A percentile compares a stretch with the other conserved stretches of the same genome.
Conservation (phyloP, 2,329 filamentous ascomycete genomes). For the Penicillium sclerotigenum region DNA sequence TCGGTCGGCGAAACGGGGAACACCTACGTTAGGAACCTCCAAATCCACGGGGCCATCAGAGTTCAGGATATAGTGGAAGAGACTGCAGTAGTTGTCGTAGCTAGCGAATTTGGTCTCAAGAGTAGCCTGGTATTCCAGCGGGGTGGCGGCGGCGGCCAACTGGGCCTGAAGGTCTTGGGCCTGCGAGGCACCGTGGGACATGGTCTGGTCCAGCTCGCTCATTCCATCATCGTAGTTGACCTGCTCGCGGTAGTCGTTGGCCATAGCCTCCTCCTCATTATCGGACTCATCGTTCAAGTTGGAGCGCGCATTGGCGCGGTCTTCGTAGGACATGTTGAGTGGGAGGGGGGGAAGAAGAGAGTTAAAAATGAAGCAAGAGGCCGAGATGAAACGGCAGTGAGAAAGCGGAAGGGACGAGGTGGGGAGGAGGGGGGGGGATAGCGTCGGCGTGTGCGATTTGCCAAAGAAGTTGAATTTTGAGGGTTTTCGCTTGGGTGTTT, state of each 20-base stretch:
- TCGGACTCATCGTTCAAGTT: conserved; percentile 76
- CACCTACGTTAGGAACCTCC: conserved; percentile 87
- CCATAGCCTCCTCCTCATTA: conserved; percentile 91
- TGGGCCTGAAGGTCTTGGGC: conserved; percentile 91
- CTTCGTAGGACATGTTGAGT: conserved; percentile 46
- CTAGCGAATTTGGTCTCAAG: conserved; percentile 97
- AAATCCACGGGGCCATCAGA: conserved; percentile 98
- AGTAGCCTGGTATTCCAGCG: conserved; percentile 91
- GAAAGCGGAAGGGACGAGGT: conserved; percentile 16
- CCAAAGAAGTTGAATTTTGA: conserved; percentile 44
- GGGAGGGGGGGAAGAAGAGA: conserved; percentile 13
- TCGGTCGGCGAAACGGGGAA: conserved; percentile 7
- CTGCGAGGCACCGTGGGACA: conserved; percentile 67
- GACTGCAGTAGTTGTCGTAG: conserved; percentile 98
- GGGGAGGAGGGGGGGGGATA: conserved; percentile 26
- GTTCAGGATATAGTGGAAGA: conserved; percentile 99
- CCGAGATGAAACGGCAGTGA: conserved; percentile 22
- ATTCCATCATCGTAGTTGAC: conserved; percentile 88
- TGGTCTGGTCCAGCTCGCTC: conserved; percentile 74
- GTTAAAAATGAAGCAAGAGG: conserved; percentile 10
- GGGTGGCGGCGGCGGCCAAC: conserved; percentile 85
- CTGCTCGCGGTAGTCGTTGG: conserved; percentile 93
- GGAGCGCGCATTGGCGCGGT: conserved; percentile 42
- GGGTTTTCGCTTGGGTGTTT: conserved; percentile 46
- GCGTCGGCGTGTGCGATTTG: conserved; percentile 40